Base-by-base conservation (phyloP, 441 rosid genomes). In the Flueggea neowawraea region DNA sequence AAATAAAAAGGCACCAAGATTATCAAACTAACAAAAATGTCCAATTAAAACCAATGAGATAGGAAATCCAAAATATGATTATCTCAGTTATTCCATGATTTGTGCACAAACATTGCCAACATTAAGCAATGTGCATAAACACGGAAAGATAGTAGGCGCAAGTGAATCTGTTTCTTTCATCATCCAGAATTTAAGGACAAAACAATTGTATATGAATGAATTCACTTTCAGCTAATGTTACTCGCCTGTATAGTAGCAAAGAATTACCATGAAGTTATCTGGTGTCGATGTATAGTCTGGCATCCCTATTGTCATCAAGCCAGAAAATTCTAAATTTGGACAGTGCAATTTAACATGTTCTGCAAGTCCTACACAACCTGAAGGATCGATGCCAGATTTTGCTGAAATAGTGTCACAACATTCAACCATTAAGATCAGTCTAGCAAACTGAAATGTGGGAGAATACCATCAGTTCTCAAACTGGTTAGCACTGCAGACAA, bases 291-390 rank as follows among this genome's bases (percentile, higher is more conserved):
- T 79, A 68, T 84, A 90, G 69, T 92, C 90, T 2, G 85, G 86
- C 92, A 90, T 92, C 54, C 96, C 97, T 48, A 92, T 92, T 16
- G 98, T 92, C 97, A 92, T 92, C 63, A 92, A 75, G 44, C 96
- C 98, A 15, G 97, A 90, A 74, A 90, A 85, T 39, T 63, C 74
- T 62, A 92, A 70, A 79, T 83, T 81, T 0, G 95, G 94, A 70
- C 98, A 92, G 14, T 5, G 70, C 49, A 52, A 63, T 66, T 86
- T 86, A 53, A 92, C 80, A 72, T 90, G 73, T 69, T 83, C 86
- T 33, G 82, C 98, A 31, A 92, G 81, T 73, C 69, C 81, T 58
- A 82, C 74, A 70, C 94, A 87, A 60, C 67, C 78, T 16, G 90
- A 79, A 52, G 95, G 97, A 65, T 83, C 87, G 11, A 86, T 68